Conservation (phyloP, 257 asterid genomes). For the Forsythia viridissima region DNA sequence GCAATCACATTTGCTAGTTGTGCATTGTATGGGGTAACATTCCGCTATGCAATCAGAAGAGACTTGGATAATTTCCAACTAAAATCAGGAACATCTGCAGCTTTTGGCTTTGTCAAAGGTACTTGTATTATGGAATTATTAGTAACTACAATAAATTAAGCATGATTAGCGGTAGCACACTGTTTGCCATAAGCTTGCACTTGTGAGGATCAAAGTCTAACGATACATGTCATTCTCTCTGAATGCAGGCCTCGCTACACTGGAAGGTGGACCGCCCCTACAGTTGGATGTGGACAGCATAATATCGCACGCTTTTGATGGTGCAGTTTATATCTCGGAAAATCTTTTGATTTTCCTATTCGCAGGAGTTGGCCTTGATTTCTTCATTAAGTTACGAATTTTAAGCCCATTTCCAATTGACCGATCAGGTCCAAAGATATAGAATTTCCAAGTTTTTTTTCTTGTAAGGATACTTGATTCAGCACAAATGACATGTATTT, state of each 20-base stretch:
- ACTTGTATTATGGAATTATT: not conserved
- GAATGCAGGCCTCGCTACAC: conserved; percentile 72
- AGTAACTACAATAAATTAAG: not conserved
- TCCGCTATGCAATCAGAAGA: conserved; percentile 79
- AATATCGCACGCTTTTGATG: conserved; percentile 52
- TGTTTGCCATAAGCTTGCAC: too few species aligned
- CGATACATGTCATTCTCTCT: not conserved
- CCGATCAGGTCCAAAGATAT: conserved; percentile 36
- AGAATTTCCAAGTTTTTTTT: not conserved
- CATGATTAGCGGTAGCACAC: not conserved
- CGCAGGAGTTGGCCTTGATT: conserved; percentile 85
- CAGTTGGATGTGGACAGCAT: conserved; percentile 62
- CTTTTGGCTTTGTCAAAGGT: conserved; percentile 90
- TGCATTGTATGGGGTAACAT: conserved; percentile 87
- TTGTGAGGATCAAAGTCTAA: not conserved
- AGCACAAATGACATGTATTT: not conserved
- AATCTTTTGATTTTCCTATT: conserved; percentile 72
- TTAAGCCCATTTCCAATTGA: conserved; percentile 78
- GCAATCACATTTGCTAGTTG: conserved; percentile 72
- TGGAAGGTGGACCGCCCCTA: conserved; percentile 59
- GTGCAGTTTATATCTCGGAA: conserved; percentile 67
- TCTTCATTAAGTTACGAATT: conserved; percentile 70
- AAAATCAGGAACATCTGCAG: conserved; percentile 83
- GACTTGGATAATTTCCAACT: conserved; percentile 80
- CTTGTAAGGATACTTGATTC: not conserved